phyloP scores from a whole-genome alignment of 345 rosid species.

The Streptanthus diversifolius region DNA sequence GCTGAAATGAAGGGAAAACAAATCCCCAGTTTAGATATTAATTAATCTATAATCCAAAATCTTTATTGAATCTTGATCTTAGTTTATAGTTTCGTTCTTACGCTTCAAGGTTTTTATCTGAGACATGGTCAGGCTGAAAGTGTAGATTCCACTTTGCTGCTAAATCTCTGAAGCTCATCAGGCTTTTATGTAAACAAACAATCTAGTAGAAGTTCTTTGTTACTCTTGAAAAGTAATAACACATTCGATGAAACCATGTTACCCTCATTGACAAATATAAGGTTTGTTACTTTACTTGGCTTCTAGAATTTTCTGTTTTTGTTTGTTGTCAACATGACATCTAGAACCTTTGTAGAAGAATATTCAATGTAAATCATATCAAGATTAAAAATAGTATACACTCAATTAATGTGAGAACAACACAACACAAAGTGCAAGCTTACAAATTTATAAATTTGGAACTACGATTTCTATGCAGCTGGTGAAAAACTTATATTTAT shows the following conservation, averaged over 20 bases:
- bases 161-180: conserved; percentile 20
- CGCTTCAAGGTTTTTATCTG: conserved; percentile 42
- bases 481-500: background rate
- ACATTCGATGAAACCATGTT: background rate
- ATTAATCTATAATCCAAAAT: no score
- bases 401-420: background rate
- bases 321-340: background rate
- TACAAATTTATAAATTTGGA: conserved; percentile 1
- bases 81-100: conserved; percentile 20
- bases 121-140: conserved; percentile 43
- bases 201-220: no score
- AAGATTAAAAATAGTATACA: background rate
- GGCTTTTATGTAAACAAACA: no score
- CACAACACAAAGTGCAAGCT: conserved; percentile 8
- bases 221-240: background rate
- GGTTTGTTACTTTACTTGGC: background rate
- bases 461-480: background rate
- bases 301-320: background rate
- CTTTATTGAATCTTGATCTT: background rate
- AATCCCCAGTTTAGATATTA: background rate
- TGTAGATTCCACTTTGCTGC: conserved; percentile 26
- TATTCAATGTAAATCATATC: background rate
- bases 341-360: background rate
- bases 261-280: background rate
- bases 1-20: conserved; percentile 43